These are phyloP conservation scores for Tuctoria greenei DNA, from an alignment of 176 grass and related monocot species.

Conservation along the genomic window DNA sequence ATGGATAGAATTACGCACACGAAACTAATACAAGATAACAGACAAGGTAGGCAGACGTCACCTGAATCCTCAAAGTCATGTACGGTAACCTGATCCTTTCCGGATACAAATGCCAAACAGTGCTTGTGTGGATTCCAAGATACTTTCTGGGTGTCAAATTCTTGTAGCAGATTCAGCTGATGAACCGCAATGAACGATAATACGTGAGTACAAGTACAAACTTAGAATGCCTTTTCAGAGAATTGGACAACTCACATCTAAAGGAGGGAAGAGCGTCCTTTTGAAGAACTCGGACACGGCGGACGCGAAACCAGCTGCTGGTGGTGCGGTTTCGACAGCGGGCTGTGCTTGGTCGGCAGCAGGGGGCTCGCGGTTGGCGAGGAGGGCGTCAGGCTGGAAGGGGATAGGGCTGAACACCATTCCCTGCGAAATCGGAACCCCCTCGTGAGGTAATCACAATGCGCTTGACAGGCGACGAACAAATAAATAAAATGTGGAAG, in stretches of 20 bases:
- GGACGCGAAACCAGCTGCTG: slow-evolving; percentile 20
- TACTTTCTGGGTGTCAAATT: slow-evolving; percentile 76
- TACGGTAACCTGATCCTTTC: slow-evolving; percentile 67
- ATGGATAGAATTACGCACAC: slow-evolving; percentile 3
- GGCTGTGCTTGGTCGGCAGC: slow-evolving; percentile 36
- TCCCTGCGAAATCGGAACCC: slow-evolving; percentile 45
- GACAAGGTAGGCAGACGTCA: slow-evolving; percentile 42
- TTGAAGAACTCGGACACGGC: slow-evolving; percentile 57
- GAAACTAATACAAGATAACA: slow-evolving; percentile 28
- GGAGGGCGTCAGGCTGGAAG: slow-evolving; percentile 64
- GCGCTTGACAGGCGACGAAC: neutral
- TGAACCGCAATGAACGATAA: slow-evolving; percentile 30
- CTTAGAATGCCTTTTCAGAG: neutral
- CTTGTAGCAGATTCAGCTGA: slow-evolving; percentile 68
- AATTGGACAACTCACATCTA: slow-evolving; percentile 46
- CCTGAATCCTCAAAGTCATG: slow-evolving; percentile 80
- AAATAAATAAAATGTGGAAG: neutral
- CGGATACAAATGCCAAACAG: slow-evolving; percentile 86
- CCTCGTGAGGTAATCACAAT: neutral
- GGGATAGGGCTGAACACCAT: slow-evolving; percentile 76
- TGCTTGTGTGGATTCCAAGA: slow-evolving; percentile 78
- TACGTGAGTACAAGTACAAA: slow-evolving; percentile 10
- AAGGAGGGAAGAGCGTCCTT: slow-evolving; percentile 53
- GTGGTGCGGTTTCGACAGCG: neutral
- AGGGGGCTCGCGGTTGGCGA: slow-evolving; percentile 33